Percentiles rank a stretch among this genome's conserved stretches.
Evolutionary conservation across 768 basidiomycete genomes (phyloP).

Genomic region (Rickenella mellea): DNA sequence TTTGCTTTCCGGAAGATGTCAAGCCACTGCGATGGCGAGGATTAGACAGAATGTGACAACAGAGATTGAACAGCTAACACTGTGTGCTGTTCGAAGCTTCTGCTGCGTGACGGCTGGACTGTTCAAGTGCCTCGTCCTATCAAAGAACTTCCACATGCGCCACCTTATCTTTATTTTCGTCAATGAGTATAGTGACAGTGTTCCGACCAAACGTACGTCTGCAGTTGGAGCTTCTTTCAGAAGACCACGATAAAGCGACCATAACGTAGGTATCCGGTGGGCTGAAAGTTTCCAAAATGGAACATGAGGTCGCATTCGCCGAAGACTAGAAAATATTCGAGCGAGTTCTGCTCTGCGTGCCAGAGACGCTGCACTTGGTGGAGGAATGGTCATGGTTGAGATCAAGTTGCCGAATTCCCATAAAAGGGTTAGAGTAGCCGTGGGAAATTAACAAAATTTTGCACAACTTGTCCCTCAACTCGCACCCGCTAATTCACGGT

Average conservation of each 20-base stretch:
- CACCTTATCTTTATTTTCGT: constrained; percentile 38
- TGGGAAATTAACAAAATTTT: too few relatives aligned
- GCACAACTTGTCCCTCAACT: too few relatives aligned
- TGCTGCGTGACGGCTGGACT: constrained; percentile 38
- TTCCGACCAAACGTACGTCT: constrained; percentile 33
- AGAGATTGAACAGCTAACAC: constrained; percentile 27
- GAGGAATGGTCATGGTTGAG: neutral
- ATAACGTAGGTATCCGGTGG: constrained; percentile 70
- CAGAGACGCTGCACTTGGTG: constrained; percentile 22
- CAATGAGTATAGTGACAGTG: neutral
- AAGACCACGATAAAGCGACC: constrained; percentile 68
- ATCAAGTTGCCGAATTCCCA: neutral
- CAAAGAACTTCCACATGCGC: constrained; percentile 47
- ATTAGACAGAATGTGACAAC: neutral
- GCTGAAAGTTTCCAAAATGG: constrained; percentile 63
- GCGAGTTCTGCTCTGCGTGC: constrained; percentile 46
- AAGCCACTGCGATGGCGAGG: constrained; percentile 37
- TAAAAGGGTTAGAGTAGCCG: too few relatives aligned
- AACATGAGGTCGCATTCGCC: constrained; percentile 47
- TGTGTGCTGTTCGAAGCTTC: constrained; percentile 43
- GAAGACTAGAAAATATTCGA: constrained; percentile 42
- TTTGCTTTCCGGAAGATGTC: constrained; percentile 45
- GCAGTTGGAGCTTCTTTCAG: constrained; percentile 44
- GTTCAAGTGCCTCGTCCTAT: constrained; percentile 40
- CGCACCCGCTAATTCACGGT: too few relatives aligned